phyloP scores from a whole-genome alignment of 2,329 filamentous ascomycete genomes.

The Didymella keratinophila region DNA sequence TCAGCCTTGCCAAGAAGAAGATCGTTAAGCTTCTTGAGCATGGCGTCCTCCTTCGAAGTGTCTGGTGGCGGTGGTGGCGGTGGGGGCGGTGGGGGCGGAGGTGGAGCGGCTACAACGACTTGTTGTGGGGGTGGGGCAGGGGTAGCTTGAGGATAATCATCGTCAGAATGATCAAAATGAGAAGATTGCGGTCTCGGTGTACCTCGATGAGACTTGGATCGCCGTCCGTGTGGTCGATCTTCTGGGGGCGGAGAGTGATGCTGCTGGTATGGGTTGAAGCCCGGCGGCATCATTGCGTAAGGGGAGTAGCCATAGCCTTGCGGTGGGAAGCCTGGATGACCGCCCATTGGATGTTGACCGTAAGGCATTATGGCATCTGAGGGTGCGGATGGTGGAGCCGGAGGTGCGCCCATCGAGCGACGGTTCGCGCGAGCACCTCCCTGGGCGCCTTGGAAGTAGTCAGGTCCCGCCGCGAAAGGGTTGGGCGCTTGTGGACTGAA shows the following conservation, averaged over 20 bases:
- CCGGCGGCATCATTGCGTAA: constrained; percentile 33
- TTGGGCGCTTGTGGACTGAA: constrained; percentile 42
- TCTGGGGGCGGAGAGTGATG: constrained; percentile 32
- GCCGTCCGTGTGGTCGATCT: constrained; percentile 2
- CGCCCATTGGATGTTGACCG: constrained; percentile 12
- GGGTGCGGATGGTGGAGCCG: constrained; percentile 22
- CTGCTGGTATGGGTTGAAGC: constrained; percentile 34
- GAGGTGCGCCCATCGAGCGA: constrained; percentile 43
- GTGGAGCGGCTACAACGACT: constrained; percentile 19
- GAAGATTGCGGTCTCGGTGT: constrained; percentile 41
- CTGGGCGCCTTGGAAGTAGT: constrained; percentile 44
- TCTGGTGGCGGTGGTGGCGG: constrained; percentile 33
- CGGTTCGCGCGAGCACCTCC: constrained; percentile 36
- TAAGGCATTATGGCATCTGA: constrained; percentile 48
- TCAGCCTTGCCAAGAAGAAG: constrained; percentile 43
- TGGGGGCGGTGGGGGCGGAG: constrained; percentile 24
- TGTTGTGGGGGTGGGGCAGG: constrained; percentile 32
- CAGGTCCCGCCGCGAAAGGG: constrained; percentile 48
- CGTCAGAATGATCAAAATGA: constrained; percentile 30
- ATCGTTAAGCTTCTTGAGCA: constrained; percentile 44
- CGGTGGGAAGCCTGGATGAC: constrained; percentile 30
- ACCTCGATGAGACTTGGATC: constrained; percentile 35
- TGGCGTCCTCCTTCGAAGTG: constrained; percentile 40
- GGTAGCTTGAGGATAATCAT: constrained; percentile 31
- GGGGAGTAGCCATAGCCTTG: constrained; percentile 27